Percentiles rank a stretch among this genome's conserved stretches.
These are phyloP conservation scores for Sphaerulina musiva DNA, from an alignment of 2,329 filamentous ascomycete species.

Conservation along the genomic window DNA sequence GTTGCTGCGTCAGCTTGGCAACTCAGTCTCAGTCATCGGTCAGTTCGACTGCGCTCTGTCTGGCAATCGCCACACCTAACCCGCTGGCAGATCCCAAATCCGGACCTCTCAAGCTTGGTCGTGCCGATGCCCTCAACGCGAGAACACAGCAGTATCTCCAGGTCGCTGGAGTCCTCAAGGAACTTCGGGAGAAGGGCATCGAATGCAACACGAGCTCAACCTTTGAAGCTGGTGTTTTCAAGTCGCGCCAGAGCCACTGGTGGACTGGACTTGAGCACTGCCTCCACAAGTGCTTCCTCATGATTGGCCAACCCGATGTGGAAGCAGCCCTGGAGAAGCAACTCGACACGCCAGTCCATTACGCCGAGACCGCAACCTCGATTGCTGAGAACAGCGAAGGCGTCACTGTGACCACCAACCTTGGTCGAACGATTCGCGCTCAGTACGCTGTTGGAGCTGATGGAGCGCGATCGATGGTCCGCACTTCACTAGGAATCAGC, in stretches of 20 bases:
- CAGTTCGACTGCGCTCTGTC: background rate
- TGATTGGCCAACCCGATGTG: slow-evolving; percentile 12
- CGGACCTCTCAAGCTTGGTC: slow-evolving; percentile 5
- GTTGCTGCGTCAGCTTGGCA: slow-evolving; percentile 3
- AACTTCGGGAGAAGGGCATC: slow-evolving; percentile 9
- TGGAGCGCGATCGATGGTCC: slow-evolving; percentile 10
- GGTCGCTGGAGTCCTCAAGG: slow-evolving; percentile 4
- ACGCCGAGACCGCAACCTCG: slow-evolving; percentile 3
- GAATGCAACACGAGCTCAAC: slow-evolving; percentile 12
- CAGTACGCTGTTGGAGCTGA: slow-evolving; percentile 11
- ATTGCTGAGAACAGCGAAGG: slow-evolving; percentile 6
- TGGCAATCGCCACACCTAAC: background rate
- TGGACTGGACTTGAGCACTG: slow-evolving; percentile 11
- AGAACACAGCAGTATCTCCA: slow-evolving; percentile 12
- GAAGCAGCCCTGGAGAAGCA: slow-evolving; percentile 3
- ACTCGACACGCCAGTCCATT: slow-evolving; percentile 5
- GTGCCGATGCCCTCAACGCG: slow-evolving; percentile 10
- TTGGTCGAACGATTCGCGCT: slow-evolving; percentile 3
- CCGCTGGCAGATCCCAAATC: slow-evolving; percentile 4
- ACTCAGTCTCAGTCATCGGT: slow-evolving; percentile 7
- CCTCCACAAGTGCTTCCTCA: slow-evolving; percentile 10
- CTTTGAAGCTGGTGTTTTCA: slow-evolving; percentile 7
- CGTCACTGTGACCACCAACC: slow-evolving; percentile 3
- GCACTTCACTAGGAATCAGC: slow-evolving; percentile 9
- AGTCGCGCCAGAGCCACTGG: slow-evolving; percentile 8